phyloP scores from a whole-genome alignment of 257 asterid species.

The Cinchona pubescens region DNA sequence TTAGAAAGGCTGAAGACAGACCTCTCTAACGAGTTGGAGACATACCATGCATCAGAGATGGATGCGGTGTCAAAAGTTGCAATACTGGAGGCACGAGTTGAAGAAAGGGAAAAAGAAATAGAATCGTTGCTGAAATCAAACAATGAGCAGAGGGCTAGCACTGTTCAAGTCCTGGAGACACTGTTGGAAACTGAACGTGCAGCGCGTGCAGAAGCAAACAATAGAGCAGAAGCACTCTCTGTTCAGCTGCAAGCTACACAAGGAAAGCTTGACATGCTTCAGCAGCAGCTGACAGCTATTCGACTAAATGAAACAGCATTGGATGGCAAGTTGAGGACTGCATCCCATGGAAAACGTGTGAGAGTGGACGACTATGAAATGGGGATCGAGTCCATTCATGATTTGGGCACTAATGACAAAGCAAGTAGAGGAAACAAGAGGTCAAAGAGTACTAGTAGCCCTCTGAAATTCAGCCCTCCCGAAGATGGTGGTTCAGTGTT shows the following conservation, averaged over 20 bases:
- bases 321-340: constrained; percentile 57
- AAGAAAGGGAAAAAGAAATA: constrained; percentile 75
- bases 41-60: constrained; percentile 56
- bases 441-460: constrained; percentile 73
- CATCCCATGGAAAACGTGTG: constrained; percentile 73
- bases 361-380: constrained; percentile 74
- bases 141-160: constrained; percentile 66
- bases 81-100: constrained; percentile 60
- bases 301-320: constrained; percentile 58
- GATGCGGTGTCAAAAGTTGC: constrained; percentile 67
- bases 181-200: constrained; percentile 73
- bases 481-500: constrained; percentile 91
- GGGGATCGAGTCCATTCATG: constrained; percentile 68
- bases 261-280: constrained; percentile 64
- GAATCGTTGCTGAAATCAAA: constrained; percentile 62
- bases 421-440: constrained; percentile 57
- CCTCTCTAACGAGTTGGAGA: constrained; percentile 52
- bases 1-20: constrained; percentile 65
- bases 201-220: constrained; percentile 82
- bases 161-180: constrained; percentile 72
- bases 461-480: constrained; percentile 48
- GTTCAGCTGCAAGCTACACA: constrained; percentile 82
- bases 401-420: constrained; percentile 48
- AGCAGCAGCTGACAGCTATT: constrained; percentile 69
- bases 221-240: constrained; percentile 81